phyloP scores from a whole-genome alignment of 768 basidiomycete genomes.

The Lepiota brunneoincarnata region DNA sequence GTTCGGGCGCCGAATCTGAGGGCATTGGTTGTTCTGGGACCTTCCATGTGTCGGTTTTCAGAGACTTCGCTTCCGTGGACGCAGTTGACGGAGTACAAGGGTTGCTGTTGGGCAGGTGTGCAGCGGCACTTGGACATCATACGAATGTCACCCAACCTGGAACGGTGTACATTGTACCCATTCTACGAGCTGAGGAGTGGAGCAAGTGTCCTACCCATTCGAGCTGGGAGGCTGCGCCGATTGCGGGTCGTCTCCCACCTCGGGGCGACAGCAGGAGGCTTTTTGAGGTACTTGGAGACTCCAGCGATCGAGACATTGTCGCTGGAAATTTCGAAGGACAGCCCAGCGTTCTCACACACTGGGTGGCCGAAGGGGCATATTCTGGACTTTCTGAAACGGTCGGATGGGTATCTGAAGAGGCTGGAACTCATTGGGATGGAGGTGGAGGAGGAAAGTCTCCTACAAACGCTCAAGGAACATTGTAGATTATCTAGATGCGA shows the following conservation, averaged over 20 bases:
- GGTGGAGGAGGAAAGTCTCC: background rate
- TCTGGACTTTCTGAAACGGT: slow-evolving; percentile 20
- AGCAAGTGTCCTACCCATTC: slow-evolving; percentile 6
- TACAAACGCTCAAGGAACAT: background rate
- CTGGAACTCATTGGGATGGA: slow-evolving; percentile 16
- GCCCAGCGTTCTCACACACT: slow-evolving; percentile 18
- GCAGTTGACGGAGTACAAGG: slow-evolving; percentile 20
- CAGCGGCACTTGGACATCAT: slow-evolving; percentile 24
- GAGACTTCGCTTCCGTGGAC: slow-evolving; percentile 13
- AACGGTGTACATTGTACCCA: slow-evolving; percentile 19
- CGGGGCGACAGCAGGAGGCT: slow-evolving; percentile 16
- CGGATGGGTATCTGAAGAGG: slow-evolving; percentile 15
- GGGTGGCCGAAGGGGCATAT: slow-evolving; percentile 19
- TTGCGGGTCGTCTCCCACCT: slow-evolving; percentile 21
- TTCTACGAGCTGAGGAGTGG: slow-evolving; percentile 15
- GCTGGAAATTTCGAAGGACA: slow-evolving; percentile 21
- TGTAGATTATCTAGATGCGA: background rate
- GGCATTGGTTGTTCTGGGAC: slow-evolving; percentile 1
- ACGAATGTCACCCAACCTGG: slow-evolving; percentile 21
- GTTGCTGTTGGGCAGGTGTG: slow-evolving; percentile 22
- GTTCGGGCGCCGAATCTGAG: background rate
- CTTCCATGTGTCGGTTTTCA: slow-evolving; percentile 3
- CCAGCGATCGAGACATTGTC: slow-evolving; percentile 19
- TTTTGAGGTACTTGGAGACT: slow-evolving; percentile 20
- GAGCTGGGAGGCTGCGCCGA: slow-evolving; percentile 13